Conservation (phyloP, 805 yeast species). For the Sungouiella thailandica region DNA sequence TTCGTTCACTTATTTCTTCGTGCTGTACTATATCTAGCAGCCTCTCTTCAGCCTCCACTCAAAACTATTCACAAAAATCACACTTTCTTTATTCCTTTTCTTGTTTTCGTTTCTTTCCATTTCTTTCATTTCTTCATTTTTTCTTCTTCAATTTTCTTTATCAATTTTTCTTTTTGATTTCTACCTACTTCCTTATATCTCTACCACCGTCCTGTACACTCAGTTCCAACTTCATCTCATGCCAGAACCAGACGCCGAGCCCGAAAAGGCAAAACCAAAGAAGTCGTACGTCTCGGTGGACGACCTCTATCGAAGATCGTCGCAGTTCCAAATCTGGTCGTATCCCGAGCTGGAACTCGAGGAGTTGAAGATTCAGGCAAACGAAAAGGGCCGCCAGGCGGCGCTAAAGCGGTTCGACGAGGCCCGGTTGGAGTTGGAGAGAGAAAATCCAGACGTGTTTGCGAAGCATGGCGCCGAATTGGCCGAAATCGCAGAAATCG, state of each 20-base stretch:
- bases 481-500: slow-evolving; percentile 34
- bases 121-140: no score
- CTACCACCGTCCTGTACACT: no score
- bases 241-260: background rate
- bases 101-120: no score
- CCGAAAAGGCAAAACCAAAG: background rate
- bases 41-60: no score
- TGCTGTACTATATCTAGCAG: no score
- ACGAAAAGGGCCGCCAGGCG: slow-evolving; percentile 47
- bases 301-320: slow-evolving; percentile 81
- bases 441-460: slow-evolving; percentile 26
- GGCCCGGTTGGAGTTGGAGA: slow-evolving; percentile 14
- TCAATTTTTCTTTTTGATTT: no score
- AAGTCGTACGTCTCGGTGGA: slow-evolving; percentile 53
- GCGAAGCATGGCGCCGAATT: slow-evolving; percentile 23
- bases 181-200: no score
- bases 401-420: slow-evolving; percentile 29
- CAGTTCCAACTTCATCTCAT: background rate
- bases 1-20: no score
- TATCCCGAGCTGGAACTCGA: slow-evolving; percentile 57
- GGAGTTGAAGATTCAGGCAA: slow-evolving; percentile 43
- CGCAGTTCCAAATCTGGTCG: slow-evolving; percentile 86
- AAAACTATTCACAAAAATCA: no score
- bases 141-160: no score
- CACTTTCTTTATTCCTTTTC: no score